These are phyloP conservation scores for Tetrapisispora arboricola DNA, from an alignment of 805 yeast species.

Conservation along the genomic window DNA sequence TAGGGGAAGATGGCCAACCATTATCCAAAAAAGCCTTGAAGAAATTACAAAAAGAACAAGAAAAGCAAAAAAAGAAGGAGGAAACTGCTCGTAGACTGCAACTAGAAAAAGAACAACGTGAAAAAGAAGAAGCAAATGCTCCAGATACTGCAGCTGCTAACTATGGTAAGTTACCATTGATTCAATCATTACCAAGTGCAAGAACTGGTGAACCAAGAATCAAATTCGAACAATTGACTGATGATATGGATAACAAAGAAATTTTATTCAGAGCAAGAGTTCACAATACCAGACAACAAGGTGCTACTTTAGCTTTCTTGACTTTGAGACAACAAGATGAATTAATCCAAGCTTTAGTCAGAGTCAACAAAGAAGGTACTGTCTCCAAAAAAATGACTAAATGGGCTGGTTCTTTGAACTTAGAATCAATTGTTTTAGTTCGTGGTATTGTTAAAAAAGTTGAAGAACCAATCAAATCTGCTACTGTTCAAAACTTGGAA, in stretches of 20 bases:
- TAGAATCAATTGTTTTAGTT: constrained; percentile 87
- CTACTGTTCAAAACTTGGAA: constrained; percentile 87
- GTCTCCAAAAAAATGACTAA: constrained; percentile 93
- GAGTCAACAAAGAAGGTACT: constrained; percentile 55
- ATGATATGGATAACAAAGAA: constrained; percentile 45
- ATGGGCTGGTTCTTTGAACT: constrained; percentile 79
- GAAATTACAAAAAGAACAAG: constrained; percentile 86
- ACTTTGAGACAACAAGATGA: constrained; percentile 85
- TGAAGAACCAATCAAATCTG: constrained; percentile 77
- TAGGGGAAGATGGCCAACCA: constrained; percentile 81
- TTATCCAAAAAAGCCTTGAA: constrained; percentile 89
- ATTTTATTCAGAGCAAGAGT: constrained; percentile 88
- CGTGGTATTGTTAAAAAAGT: constrained; percentile 78
- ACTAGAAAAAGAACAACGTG: constrained; percentile 72
- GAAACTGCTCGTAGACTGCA: constrained; percentile 86
- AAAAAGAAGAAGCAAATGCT: constrained; percentile 54
- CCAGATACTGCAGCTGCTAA: constrained; percentile 72
- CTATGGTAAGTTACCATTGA: constrained; percentile 84
- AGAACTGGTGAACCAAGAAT: constrained; percentile 61
- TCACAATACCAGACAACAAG: constrained; percentile 89
- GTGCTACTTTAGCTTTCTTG: constrained; percentile 86
- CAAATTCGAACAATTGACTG: constrained; percentile 40
- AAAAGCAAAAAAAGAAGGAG: constrained; percentile 86
- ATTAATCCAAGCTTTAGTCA: constrained; percentile 75
- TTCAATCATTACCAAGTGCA: constrained; percentile 69